Evolutionary conservation across 1,284 basidiomycete species (phyloP).

Genomic region (Stygiomarasmius scandens): DNA sequence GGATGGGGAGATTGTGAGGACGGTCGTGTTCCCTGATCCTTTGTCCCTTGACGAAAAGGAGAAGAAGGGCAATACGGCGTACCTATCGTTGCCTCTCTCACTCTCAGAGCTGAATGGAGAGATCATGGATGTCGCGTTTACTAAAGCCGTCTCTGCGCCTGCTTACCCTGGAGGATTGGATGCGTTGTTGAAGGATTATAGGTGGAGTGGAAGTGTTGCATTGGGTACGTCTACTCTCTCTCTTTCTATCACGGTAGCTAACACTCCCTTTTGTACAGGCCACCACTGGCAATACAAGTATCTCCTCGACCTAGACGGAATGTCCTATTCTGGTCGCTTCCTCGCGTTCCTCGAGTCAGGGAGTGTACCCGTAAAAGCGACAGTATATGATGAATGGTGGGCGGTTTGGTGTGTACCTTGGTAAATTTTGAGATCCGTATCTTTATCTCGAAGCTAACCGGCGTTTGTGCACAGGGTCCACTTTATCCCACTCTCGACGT

Average conservation of each 20-base stretch:
- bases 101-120: constrained; percentile 71
- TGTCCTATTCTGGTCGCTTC: constrained; percentile 92
- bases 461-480: constrained; percentile 83
- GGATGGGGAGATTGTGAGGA: not conserved
- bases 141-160: constrained; percentile 69
- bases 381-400: constrained; percentile 89
- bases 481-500: constrained; percentile 86
- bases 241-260: too few species aligned
- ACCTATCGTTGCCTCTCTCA: constrained; percentile 64
- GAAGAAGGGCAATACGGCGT: constrained; percentile 30
- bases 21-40: constrained; percentile 76
- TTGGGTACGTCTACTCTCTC: constrained; percentile 57
- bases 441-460: too few species aligned
- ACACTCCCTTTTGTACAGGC: too few species aligned
- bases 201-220: constrained; percentile 78
- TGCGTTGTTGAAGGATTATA: constrained; percentile 68
- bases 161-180: constrained; percentile 82
- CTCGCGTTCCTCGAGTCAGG: constrained; percentile 86
- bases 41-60: not conserved
- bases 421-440: too few species aligned
- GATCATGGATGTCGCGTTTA: constrained; percentile 89
- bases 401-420: constrained; percentile 84
- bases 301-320: constrained; percentile 89
- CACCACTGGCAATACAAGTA: constrained; percentile 94
- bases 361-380: constrained; percentile 87